Evolutionary conservation across 2,329 filamentous ascomycete species (phyloP), one percentile per base, ranked within the genome.

Genomic region (Neonectria magnoliae): DNA sequence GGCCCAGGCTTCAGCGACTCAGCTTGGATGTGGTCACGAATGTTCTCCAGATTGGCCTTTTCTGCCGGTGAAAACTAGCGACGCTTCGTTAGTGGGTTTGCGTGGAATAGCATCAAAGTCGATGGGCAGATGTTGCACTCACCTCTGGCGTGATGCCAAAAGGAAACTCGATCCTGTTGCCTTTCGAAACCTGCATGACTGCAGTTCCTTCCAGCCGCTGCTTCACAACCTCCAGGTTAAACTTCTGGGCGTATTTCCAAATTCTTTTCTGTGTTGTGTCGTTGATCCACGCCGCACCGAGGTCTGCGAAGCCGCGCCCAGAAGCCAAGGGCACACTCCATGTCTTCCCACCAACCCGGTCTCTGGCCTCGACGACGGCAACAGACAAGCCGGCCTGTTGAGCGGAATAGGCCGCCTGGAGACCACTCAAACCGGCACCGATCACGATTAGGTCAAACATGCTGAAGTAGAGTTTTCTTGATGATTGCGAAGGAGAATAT

Each of bases 211-310:
- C 61, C n/a, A 80, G 82, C 36, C 83, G 83, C 69, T 88, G 86
- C 69, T 80, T 77, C 1, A 65, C 76, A 0, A 84, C 64, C 27
- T 85, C 80, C 0, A 83, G 68, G 0, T 79, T 78, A 54, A 82
- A 84, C 42, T 74, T 67, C 51, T 78, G 68, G 0, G 79, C 79
- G 8, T 86, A 72, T 0, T 72, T 76, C 66, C 75, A 82, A 53
- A 88, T 81, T 4, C 76, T 76, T 27, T 69, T 76, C 66, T 89
- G 86, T 55, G 81, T 85, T 1, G 77, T 82, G 57, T 88, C 83
- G 66, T 90, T 89, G 67, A 89, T 83, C 87, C 87, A 90, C 0
- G 85, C 85, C 0, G 85, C 87, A 3, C 87, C 87, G 0, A 88
- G 70, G 22, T 89, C 87, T 7, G 83, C 78, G 0, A 76, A 64